phyloP scores from a whole-genome alignment of 768 basidiomycete genomes.

The Rubroboletus pulcherrimus region DNA sequence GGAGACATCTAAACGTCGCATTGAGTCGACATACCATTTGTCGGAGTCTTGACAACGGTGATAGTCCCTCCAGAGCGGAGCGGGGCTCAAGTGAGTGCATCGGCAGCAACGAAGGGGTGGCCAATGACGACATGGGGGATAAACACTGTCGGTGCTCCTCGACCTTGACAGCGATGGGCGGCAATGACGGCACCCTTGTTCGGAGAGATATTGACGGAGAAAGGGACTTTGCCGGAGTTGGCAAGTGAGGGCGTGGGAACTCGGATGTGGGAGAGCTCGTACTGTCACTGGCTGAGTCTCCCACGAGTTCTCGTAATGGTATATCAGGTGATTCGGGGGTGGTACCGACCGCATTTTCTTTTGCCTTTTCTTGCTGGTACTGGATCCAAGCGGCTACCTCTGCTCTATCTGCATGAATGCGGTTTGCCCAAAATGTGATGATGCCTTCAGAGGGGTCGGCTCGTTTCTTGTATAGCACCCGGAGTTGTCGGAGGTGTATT shows the following conservation, averaged over 20 bases:
- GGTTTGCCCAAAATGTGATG: slow-evolving; percentile 26
- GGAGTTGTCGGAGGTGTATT: slow-evolving; percentile 21
- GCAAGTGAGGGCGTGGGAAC: slow-evolving; percentile 23
- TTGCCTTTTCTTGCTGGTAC: slow-evolving; percentile 29
- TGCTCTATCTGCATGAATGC: slow-evolving; percentile 15
- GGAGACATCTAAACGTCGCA: not conserved
- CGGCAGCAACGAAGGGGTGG: not conserved
- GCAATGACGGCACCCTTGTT: slow-evolving; percentile 23
- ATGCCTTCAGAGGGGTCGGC: slow-evolving; percentile 18
- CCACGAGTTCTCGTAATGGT: not conserved
- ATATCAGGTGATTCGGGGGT: slow-evolving; percentile 14
- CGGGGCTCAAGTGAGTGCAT: not conserved
- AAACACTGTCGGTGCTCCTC: slow-evolving; percentile 14
- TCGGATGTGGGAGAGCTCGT: slow-evolving; percentile 10
- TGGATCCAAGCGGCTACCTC: slow-evolving; percentile 26
- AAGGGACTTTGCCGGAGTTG: slow-evolving; percentile 26
- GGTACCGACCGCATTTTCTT: not conserved
- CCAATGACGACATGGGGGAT: not conserved
- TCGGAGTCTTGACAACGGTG: slow-evolving; percentile 1
- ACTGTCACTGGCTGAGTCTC: not conserved
- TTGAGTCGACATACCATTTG: slow-evolving; percentile 5
- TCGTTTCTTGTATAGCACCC: slow-evolving; percentile 14
- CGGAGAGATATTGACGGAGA: slow-evolving; percentile 17
- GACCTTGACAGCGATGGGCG: slow-evolving; percentile 28
- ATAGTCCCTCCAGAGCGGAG: not conserved